Evolutionary conservation across 164 flowering plant species (phyloP), one percentile per base, ranked within the genome.

Genomic region (Aristolochia californica): DNA sequence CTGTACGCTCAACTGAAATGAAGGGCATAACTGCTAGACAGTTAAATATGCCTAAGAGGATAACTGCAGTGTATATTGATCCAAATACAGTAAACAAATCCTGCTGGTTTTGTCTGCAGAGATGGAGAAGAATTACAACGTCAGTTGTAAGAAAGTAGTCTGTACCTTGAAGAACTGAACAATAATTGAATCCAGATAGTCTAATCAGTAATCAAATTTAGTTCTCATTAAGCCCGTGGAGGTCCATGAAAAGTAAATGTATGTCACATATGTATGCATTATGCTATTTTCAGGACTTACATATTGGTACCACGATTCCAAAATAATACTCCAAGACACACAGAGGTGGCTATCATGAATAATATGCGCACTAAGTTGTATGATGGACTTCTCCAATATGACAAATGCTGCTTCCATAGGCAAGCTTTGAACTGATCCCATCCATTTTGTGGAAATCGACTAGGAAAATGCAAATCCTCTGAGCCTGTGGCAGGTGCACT

Each of bases 371-470:
- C 62, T 67, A 80, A 57, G 49, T 81, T 85, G 49, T 81, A 79
- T 23, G 68, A n/a, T 22, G 93, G 85, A 58, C 65, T 78, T 74
- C 88, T 75, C 88, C 93, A 85, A 59, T 85, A 83, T 5, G 88
- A 74, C 56, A 78, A 48, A 51, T 76, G 64, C 49, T 77, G 89
- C 61, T 79, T 86, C 94, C 94, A 86, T 0, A 86, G 72, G 66
- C 94, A 86, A 16, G 83, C 74, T 67, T 76, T 76, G 69, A 76
- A 77, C 63, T 86, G 94, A 28, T 59, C 80, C 84, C 80, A 77
- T 16, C 75, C 62, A 63, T 58, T 78, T 65, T 73, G 88, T 17
- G 85, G 66, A 61, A 60, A 81, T 4, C 45, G 72, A 2, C 81
- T 76, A 16, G 77, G 50, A 45, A 82, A 87, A 27, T 66, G 62